These are phyloP conservation scores for Fusarium sambucinum DNA, from an alignment of 2,329 filamentous ascomycete genomes.

Conservation along the genomic window DNA sequence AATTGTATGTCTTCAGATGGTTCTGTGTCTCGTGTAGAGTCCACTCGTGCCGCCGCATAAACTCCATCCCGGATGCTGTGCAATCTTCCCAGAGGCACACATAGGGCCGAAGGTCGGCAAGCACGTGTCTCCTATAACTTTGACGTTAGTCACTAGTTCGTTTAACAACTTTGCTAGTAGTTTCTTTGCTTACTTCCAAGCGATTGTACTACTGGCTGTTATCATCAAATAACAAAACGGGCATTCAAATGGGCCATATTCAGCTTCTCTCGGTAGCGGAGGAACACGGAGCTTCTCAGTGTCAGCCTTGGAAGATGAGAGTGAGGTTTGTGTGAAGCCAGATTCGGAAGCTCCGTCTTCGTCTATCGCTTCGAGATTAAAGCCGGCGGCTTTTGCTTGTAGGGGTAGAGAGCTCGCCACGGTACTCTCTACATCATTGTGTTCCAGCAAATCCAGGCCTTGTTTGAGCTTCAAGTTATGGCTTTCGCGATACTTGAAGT, in stretches of 20 bases:
- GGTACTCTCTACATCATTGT: not conserved
- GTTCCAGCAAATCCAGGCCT: accelerated
- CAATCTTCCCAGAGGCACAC: not conserved
- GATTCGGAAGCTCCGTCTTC: not conserved
- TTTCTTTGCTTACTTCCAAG: accelerated
- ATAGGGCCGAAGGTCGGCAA: not conserved
- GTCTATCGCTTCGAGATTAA: accelerated
- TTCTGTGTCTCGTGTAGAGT: not conserved
- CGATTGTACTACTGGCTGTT: not conserved
- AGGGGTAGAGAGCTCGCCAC: not conserved
- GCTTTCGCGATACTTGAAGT: slow-evolving; percentile 11
- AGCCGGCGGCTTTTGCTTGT: accelerated
- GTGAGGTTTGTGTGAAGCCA: not conserved
- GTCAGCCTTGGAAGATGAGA: not conserved
- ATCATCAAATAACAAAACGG: slow-evolving; percentile 18
- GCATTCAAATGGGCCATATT: slow-evolving; percentile 5
- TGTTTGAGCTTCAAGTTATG: not conserved
- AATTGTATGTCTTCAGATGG: not conserved
- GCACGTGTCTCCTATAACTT: accelerated
- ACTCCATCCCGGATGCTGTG: not conserved
- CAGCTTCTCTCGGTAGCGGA: not conserved
- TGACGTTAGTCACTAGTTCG: too few relatives aligned
- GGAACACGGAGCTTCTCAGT: accelerated
- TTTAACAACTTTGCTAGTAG: too few relatives aligned
- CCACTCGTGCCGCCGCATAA: not conserved